Conservation (phyloP, 129 eudicot species). For the Flaveria sonorensis region DNA sequence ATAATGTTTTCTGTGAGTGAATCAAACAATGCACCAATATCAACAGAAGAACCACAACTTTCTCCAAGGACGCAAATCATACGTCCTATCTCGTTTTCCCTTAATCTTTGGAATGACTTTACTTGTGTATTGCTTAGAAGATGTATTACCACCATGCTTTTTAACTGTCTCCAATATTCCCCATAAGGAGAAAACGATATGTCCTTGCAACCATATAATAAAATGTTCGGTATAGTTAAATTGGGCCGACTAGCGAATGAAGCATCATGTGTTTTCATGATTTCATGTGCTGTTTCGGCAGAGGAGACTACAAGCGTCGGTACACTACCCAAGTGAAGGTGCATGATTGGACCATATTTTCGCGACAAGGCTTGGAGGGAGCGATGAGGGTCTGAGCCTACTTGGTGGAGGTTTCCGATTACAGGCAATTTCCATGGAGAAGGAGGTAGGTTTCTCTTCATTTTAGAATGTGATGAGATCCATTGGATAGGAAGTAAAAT, state of each 20-base stretch:
- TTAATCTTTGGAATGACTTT: conserved; percentile 7
- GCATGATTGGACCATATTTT: conserved; percentile 21
- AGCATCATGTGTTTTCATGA: conserved; percentile 18
- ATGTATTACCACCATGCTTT: conserved; percentile 8
- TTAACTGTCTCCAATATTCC: conserved; percentile 7
- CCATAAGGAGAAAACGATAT: conserved; percentile 11
- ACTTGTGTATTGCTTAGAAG: conserved; percentile 17
- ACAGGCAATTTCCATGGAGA: conserved; percentile 7
- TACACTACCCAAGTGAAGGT: conserved; percentile 5
- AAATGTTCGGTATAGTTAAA: background rate
- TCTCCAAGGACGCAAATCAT: conserved; percentile 4
- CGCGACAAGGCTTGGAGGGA: conserved; percentile 5
- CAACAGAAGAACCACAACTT: background rate
- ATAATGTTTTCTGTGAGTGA: conserved; percentile 10
- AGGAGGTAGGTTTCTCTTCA: conserved; percentile 4
- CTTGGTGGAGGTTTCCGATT: conserved; percentile 22
- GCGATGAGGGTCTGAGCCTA: conserved; percentile 22
- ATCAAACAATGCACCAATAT: conserved; percentile 9
- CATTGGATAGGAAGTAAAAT: background rate
- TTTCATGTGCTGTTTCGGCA: conserved; percentile 14
- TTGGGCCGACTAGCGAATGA: conserved; percentile 8
- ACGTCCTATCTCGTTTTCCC: conserved; percentile 5
- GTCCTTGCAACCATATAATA: conserved; percentile 23
- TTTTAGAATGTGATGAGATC: background rate
- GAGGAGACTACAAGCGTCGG: conserved; percentile 15